A percentile compares a stretch with the other conserved stretches of the same genome.
phyloP scores from a whole-genome alignment of 169 alveolate genomes.

The Plasmodium inui region DNA sequence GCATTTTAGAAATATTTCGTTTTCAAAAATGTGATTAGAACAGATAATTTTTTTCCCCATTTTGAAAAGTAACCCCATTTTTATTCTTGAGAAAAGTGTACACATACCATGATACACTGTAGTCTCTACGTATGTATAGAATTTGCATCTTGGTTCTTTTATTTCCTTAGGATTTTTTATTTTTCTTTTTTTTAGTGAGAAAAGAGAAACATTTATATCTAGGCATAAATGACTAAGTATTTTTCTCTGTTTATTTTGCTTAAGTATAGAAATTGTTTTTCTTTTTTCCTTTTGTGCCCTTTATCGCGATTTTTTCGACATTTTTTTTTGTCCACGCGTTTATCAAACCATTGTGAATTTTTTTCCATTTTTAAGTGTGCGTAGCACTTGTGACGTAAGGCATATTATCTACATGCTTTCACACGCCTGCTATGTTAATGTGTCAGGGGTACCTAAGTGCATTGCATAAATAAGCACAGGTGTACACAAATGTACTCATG shows the following conservation, averaged over 20 bases:
- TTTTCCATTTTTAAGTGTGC: slow-evolving; percentile 5
- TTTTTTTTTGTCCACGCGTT: slow-evolving; percentile 9
- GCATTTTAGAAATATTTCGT: not conserved
- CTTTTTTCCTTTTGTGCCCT: not conserved
- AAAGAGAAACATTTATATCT: not conserved
- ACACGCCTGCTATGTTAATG: slow-evolving; percentile 1
- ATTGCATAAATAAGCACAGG: slow-evolving; percentile 1
- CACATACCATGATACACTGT: not conserved
- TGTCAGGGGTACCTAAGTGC: slow-evolving; percentile 14
- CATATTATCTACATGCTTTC: not conserved
- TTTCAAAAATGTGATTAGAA: slow-evolving; percentile 8
- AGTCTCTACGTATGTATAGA: not conserved
- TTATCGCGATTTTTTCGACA: slow-evolving; percentile 7
- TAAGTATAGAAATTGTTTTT: slow-evolving; percentile 5
- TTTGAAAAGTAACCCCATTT: slow-evolving; percentile 17
- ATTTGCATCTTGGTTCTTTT: not conserved
- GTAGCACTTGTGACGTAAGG: not conserved
- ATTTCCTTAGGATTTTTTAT: not conserved
- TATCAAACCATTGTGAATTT: not conserved
- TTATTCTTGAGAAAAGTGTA: not conserved
- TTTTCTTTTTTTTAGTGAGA: not conserved
- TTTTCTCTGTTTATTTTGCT: not conserved
- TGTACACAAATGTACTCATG: not conserved
- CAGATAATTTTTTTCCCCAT: not conserved
- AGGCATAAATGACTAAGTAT: not conserved